Percentiles rank a stretch among this genome's conserved stretches.
phyloP scores from a whole-genome alignment of 208 protist genomes.

The Trichomonas vaginalis region DNA sequence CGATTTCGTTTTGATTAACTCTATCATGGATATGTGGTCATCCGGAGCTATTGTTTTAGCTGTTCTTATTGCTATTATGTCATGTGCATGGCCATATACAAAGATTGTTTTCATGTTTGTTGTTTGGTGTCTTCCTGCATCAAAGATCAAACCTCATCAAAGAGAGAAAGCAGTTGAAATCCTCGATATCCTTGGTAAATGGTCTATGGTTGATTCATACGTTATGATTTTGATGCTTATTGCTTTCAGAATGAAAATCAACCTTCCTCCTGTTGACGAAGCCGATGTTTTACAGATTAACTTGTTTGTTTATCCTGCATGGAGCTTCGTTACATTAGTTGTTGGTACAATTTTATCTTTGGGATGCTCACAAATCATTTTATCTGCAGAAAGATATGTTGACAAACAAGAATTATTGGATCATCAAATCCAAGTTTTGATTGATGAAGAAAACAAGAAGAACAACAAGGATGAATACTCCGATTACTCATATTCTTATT shows the following conservation, averaged over 20 bases:
- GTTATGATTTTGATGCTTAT: constrained; percentile 69
- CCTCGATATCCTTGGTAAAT: constrained; percentile 67
- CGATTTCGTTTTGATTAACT: constrained; percentile 57
- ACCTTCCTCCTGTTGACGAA: constrained; percentile 21
- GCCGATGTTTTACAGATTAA: not conserved
- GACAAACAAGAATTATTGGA: not conserved
- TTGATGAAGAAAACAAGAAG: not conserved
- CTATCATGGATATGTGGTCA: constrained; percentile 59
- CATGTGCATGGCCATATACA: constrained; percentile 70
- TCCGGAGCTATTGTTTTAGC: constrained; percentile 54
- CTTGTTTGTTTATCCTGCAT: not conserved
- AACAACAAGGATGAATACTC: not conserved
- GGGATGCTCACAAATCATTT: not conserved
- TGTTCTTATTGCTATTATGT: constrained; percentile 63
- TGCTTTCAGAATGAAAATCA: constrained; percentile 49
- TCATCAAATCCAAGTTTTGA: not conserved
- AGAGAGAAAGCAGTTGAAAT: constrained; percentile 42
- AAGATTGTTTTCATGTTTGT: constrained; percentile 56
- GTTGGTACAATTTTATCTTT: not conserved
- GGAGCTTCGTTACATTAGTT: not conserved
- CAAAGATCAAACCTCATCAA: constrained; percentile 40
- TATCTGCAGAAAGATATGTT: not conserved
- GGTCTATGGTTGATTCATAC: constrained; percentile 69
- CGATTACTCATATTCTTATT: not conserved
- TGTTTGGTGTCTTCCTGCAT: constrained; percentile 47